Percentiles rank a stretch among this genome's conserved stretches.
These are phyloP conservation scores for Veloboletus limbatus DNA, from an alignment of 1,284 basidiomycete species.

Conservation along the genomic window DNA sequence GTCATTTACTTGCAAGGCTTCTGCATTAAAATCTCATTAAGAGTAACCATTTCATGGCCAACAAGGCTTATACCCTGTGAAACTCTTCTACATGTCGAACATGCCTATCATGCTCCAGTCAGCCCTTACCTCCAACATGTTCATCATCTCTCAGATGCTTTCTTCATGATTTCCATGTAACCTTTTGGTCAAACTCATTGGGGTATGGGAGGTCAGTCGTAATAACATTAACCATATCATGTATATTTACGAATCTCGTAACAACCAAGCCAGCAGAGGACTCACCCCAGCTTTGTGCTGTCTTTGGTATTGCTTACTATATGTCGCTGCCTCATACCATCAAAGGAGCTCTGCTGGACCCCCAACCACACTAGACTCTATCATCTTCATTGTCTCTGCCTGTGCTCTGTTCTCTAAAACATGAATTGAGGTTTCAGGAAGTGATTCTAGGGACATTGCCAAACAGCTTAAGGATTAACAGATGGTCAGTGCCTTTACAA, in stretches of 20 bases:
- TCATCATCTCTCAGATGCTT: conserved; percentile 97
- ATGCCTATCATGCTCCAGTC: conserved; percentile 99
- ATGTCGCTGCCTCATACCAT: conserved; percentile 95
- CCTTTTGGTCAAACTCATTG: conserved; percentile 86
- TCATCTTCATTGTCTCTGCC: conserved; percentile 89
- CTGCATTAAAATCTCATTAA: conserved; percentile 98
- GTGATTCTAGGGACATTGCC: conserved; percentile 92
- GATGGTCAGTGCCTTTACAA: conserved; percentile 56
- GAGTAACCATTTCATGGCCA: conserved; percentile 95
- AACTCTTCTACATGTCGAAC: conserved; percentile 98
- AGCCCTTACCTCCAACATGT: conserved; percentile 92
- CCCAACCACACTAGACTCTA: conserved; percentile 93
- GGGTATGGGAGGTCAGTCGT: conserved; percentile 89
- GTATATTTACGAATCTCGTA: not conserved
- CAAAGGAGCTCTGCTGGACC: conserved; percentile 84
- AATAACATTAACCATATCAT: not conserved
- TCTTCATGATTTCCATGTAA: conserved; percentile 88
- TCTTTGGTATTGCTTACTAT: conserved; percentile 95
- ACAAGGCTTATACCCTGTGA: conserved; percentile 93
- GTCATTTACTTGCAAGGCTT: conserved; percentile 99
- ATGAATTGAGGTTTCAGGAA: conserved; percentile 98
- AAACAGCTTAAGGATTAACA: conserved; percentile 99
- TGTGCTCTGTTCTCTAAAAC: conserved; percentile 99
- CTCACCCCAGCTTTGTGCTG: conserved; percentile 87
- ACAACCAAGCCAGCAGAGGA: conserved; percentile 79